Evolutionary conservation across 2,329 filamentous ascomycete species (phyloP), one percentile per base, ranked within the genome.

Genomic region (Cercospora sojina): DNA sequence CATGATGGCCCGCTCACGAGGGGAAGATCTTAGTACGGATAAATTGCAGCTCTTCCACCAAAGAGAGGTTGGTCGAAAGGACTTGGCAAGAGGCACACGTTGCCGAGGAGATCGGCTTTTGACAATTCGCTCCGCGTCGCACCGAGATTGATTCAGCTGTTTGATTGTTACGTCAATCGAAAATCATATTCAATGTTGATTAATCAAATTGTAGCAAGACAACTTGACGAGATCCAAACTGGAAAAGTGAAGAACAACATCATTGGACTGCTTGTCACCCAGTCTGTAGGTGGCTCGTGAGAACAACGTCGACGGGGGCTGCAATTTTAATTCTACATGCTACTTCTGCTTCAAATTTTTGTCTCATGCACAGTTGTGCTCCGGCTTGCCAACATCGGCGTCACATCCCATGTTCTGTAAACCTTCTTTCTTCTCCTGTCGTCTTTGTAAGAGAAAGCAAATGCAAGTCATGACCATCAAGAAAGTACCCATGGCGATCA

Each of bases 401-500:
- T 60, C 58, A 38, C 58, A 60, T 7, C 25, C 7, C 20, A 49
- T 20, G 18, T 38, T 60, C 12, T 49, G 58, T 31, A 47, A 16
- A 23, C 27, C 25, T 9, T 73, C 68, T 2, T 70, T 55, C 55
- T 68, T 69, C 64, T 73, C 71, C 49, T 73, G 70, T 29, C 71
- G 59, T 43, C 62, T 64, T 58, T 73, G 71, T 59, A 72, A 59
- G 35, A 69, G 29, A 38, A 69, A 69, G 49, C 66, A 71, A 12
- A 64, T 67, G 12, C 72, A 66, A 23, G 72, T 74, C 38, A 68
- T 69, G 8, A 71, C 49, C 57, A 72, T 64, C 20, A 71, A 43
- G 31, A 72, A 73, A 27, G 56, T 65, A 3, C 72, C 72, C 72
- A 74, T 74, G 1, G 69, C 71, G 5, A 74, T 74, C 72, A 74